Evolutionary conservation across 495 filamentous ascomycete species (phyloP), one percentile per base, ranked within the genome.

Genomic region (Talaromyces borbonicus): DNA sequence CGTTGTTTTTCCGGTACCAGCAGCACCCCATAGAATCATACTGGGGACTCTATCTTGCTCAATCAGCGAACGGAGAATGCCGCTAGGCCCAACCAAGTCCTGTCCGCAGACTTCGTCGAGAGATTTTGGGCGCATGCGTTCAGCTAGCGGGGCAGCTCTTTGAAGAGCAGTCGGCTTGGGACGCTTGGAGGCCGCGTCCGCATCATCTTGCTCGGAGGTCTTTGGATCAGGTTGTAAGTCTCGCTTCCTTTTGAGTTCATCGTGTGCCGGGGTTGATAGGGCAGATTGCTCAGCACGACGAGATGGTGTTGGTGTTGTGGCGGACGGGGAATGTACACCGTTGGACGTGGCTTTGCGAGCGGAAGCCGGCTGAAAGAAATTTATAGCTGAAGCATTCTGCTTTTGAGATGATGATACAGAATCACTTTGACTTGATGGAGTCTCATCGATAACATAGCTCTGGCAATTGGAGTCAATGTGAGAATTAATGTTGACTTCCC

Each of bases 1-100:
- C 0, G 92, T 97, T 1, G 92, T 98, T 66, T 98, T 98, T 23
- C 92, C 92, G 3, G 88, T 95, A 2, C 92, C 92, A 1, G 90
- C 82, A 8, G 77, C 74, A 14, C 92, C 92, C 92, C 92, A 97
- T 8, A 98, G 61, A 23, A 98, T 87, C 87, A 98, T 95, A 26
- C 85, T 90, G 0, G 92, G 90, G 15, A 98, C 80, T 1, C 83
- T 69, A 52, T 90, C 84, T 52, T 83, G 74, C 59, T 96, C 85
- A 54, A 98, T 90, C 31, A 98, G 69, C n/a, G 87, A 80, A 8
- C 90, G 83, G 7, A 98, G 73, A 7, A 96, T 79, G 2, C 92
- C 92, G 25, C 78, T 61, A 0, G 80, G 78, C 6, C 90, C 90
- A 5, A 97, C 90, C 12, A 97, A 75, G 37, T 94, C 87, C 65